Base-by-base conservation (phyloP, 495 filamentous ascomycete species). In the Talaromyces liani region DNA sequence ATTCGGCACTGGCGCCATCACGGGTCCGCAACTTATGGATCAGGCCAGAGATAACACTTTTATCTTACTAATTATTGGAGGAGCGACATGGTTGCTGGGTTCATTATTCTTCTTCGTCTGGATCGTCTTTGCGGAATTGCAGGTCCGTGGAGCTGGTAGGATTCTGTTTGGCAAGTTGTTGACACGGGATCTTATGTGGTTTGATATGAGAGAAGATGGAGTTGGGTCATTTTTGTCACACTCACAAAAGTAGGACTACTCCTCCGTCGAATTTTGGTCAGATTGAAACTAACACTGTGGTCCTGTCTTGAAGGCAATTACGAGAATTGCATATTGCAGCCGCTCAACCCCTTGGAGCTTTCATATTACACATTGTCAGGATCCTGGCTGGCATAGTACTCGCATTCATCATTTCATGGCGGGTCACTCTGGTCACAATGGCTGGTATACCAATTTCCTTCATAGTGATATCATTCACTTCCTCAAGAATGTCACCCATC, bases 301-400 rank as follows among this genome's bases (percentile, higher is more conserved):
- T 4, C 22, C 6, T 36, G 45, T 27, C 4, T 27, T 58, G 14
- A 55, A 97, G 93, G 16, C 85, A 96, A 67, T 85, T 88, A 20
- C 83, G 88, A 64, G 94, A 97, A 61, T 78, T 98, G 22, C 91
- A 97, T 68, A 79, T 84, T 20, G 89, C 90, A 0, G 86, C 86
- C 2, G 92, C 92, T 1, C 87, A 91, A 64, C 89, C 89, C 0
- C 74, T 98, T 0, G 93, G 91, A 2, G 84, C 87, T 63, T 67
- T 87, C 1, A 63, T 88, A 20, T 84, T 88, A 63, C 85, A 88
- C 60, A 67, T 82, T 2, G 80, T 87, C 24, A 84, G 85, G 41
- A 79, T 84, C 2, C 2, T 88, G 14, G 82, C 83, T 7, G 86
- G 88, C 14, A 77, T 97, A 4, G 77, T 72, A 4, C 73, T 97